A percentile compares a stretch with the other conserved stretches of the same genome.
phyloP scores from a whole-genome alignment of 306 rosid genomes.

The Dryas alaskensis region DNA sequence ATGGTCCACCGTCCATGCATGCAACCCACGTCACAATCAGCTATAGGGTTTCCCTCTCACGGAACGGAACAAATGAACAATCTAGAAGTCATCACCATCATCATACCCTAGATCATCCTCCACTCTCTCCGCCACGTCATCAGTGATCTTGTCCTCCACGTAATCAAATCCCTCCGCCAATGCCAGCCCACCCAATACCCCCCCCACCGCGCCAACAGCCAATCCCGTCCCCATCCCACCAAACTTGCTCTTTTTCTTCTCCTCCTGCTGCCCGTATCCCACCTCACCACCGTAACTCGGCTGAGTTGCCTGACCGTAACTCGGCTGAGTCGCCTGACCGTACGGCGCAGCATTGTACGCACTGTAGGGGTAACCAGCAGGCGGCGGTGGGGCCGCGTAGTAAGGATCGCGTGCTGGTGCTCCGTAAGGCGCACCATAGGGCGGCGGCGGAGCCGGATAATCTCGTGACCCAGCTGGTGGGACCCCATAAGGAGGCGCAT shows the following conservation, averaged over 20 bases:
- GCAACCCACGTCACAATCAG: neutral
- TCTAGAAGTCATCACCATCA: slow-evolving; percentile 45
- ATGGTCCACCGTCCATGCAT: neutral
- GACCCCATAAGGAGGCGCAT: slow-evolving; percentile 62
- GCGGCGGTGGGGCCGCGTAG: slow-evolving; percentile 30
- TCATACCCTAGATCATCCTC: slow-evolving; percentile 53
- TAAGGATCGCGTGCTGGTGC: slow-evolving; percentile 34
- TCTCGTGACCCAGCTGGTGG: slow-evolving; percentile 47
- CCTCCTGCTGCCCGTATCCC: slow-evolving; percentile 30
- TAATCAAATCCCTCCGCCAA: slow-evolving; percentile 58
- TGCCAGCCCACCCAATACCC: slow-evolving; percentile 68
- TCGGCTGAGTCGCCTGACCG: slow-evolving; percentile 24
- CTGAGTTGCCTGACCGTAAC: slow-evolving; percentile 42
- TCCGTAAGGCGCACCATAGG: slow-evolving; percentile 27
- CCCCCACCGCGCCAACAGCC: slow-evolving; percentile 87
- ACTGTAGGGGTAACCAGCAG: slow-evolving; percentile 35
- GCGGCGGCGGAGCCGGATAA: slow-evolving; percentile 32
- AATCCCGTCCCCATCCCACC: slow-evolving; percentile 93
- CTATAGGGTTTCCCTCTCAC: no score
- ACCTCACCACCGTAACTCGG: slow-evolving; percentile 33
- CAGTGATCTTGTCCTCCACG: slow-evolving; percentile 62
- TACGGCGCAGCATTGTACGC: slow-evolving; percentile 31
- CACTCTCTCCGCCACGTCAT: slow-evolving; percentile 55
- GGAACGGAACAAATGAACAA: neutral
- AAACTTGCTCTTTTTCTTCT: slow-evolving; percentile 71